A percentile compares a stretch with the other conserved stretches of the same genome.
phyloP scores from a whole-genome alignment of 2,329 filamentous ascomycete species.

The Fusarium sp. region DNA sequence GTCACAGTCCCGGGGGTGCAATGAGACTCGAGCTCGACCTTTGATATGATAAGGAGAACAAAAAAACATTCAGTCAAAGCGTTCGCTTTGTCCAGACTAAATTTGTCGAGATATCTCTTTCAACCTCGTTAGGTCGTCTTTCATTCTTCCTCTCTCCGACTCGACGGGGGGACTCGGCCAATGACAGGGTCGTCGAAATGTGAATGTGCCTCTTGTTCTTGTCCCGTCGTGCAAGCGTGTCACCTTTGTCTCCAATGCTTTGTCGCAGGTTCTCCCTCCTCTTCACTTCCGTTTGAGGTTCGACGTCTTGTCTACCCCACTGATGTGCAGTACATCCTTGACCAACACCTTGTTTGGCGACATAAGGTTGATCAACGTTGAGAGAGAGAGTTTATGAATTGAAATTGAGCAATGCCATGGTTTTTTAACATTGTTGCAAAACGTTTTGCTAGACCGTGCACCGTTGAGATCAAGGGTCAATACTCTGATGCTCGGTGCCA shows the following conservation, averaged over 20 bases:
- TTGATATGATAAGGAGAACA: conserved; percentile 4
- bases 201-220: conserved; percentile 14
- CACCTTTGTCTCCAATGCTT: conserved; percentile 29
- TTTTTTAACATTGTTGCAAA: neutral
- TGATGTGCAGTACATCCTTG: conserved; percentile 27
- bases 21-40: neutral
- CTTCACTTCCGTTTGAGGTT: conserved; percentile 14
- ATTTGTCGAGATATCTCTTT: neutral
- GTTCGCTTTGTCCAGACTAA: neutral
- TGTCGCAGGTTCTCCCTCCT: conserved; percentile 11
- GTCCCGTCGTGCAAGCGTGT: conserved; percentile 30
- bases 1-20: neutral
- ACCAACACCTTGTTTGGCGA: conserved; percentile 16
- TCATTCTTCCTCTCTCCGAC: conserved; percentile 6
- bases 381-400: neutral
- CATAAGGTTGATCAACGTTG: conserved; percentile 16
- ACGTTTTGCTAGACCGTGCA: conserved; percentile 23
- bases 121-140: neutral
- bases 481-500: conserved; percentile 26
- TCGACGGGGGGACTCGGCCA: conserved; percentile 20
- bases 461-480: conserved; percentile 16
- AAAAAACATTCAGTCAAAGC: neutral
- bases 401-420: conserved; percentile 4
- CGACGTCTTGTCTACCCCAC: conserved; percentile 15
- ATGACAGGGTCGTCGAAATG: neutral